Evolutionary conservation across 495 filamentous ascomycete genomes (phyloP).

Genomic region (Apiosordaria backusii): DNA sequence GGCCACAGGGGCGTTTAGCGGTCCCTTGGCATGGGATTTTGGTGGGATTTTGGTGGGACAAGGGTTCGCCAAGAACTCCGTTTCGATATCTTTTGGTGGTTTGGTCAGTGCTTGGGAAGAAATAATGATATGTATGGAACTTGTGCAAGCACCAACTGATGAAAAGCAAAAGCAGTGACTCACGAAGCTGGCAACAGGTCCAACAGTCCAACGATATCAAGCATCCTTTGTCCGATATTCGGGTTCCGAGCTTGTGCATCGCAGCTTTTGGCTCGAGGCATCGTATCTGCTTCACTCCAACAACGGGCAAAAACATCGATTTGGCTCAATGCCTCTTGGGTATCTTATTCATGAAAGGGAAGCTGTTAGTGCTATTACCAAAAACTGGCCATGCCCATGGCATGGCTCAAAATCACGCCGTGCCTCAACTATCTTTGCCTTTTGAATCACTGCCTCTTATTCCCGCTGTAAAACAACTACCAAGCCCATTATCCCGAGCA

Average conservation of each 20-base stretch:
- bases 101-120: background rate
- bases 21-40: constrained; percentile 14
- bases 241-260: background rate
- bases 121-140: background rate
- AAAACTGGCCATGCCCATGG: background rate
- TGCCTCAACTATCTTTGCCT: background rate
- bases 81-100: background rate
- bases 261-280: background rate
- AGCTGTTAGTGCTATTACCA: background rate
- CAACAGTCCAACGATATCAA: too few relatives aligned
- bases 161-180: too few relatives aligned
- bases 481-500: constrained; percentile 92
- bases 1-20: constrained; percentile 9
- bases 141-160: background rate
- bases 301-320: too few relatives aligned
- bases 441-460: constrained; percentile 32
- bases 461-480: constrained; percentile 93
- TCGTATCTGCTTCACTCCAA: background rate
- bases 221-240: too few relatives aligned
- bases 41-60: background rate
- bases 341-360: background rate
- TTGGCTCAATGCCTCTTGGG: background rate
- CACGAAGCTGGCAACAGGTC: background rate
- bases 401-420: background rate
- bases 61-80: background rate